These are phyloP conservation scores for Agaricus sinodeliciosus DNA, from an alignment of 768 basidiomycete species.

Conservation along the genomic window DNA sequence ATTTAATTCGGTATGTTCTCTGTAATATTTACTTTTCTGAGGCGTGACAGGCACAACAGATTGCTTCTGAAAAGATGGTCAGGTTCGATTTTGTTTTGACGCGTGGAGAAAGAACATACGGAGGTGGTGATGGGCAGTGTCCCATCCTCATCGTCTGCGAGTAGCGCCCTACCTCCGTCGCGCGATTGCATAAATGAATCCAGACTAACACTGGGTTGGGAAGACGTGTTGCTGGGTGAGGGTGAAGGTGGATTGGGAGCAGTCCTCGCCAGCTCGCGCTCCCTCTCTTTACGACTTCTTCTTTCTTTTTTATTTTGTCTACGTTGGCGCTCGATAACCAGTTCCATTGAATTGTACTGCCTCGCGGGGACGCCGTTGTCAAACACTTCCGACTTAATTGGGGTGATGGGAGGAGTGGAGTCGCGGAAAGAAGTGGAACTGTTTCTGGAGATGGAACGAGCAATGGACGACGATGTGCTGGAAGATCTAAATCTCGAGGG, in stretches of 20 bases:
- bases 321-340: conserved; percentile 69
- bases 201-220: conserved; percentile 35
- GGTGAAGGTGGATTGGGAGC: conserved; percentile 39
- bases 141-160: conserved; percentile 7
- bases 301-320: conserved; percentile 50
- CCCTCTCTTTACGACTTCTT: conserved; percentile 39
- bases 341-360: conserved; percentile 69
- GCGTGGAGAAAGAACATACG: conserved; percentile 22
- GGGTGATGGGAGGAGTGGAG: conserved; percentile 51
- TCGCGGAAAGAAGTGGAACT: conserved; percentile 46
- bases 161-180: conserved; percentile 38
- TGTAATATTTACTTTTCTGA: conserved; percentile 56
- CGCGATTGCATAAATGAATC: conserved; percentile 50
- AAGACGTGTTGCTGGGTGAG: conserved; percentile 42
- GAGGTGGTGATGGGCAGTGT: not conserved
- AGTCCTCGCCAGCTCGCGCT: conserved; percentile 34
- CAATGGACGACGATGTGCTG: conserved; percentile 28
- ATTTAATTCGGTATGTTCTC: conserved; percentile 40
- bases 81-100: conserved; percentile 11
- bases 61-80: not conserved
- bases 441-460: conserved; percentile 38
- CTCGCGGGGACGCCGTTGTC: conserved; percentile 45
- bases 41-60: conserved; percentile 42
- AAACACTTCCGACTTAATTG: conserved; percentile 56
- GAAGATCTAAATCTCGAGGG: conserved; percentile 29